Evolutionary conservation across 345 rosid genomes (phyloP), one percentile per base, ranked within the genome.

Genomic region (Sapria himalayana): DNA sequence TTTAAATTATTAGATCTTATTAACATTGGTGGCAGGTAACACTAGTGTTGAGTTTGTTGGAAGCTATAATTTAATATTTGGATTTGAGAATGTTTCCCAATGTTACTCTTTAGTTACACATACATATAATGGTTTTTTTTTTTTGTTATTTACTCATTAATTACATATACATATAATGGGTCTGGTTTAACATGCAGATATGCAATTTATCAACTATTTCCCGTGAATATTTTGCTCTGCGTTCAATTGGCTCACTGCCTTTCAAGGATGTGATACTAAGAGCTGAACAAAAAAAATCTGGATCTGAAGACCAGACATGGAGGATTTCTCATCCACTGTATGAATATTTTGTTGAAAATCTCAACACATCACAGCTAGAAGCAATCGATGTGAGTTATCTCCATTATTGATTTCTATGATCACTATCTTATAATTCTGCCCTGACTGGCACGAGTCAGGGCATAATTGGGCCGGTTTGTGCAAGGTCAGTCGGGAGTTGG

Each of bases 141-240:
- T 10, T 18, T 20, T 19, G 4, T 20, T 25, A 14, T 41, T 10
- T n/a, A n/a, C 15, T 48, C 33, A 25, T 25, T 57, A 38, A 36
- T 33, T 49, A 33, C 37, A 19, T 16, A 22, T 12, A 37, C 6
- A 18, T 33, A 13, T 46, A 49, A 55, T 22, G 39, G 39, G 43
- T 51, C 42, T 45, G 12, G 33, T 41, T 39, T 61, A 43, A 51
- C 23, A 12, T 72, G 64, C 61, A 86, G 98, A 57, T 81, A 44
- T 78, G 98, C 73, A 63, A 92, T 59, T 66, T 86, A 43, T 86
- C 98, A 43, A 86, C 98, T 23, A 82, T 82, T 56, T 61, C 62
- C 33, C 94, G 93, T 58, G 94, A 86, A 69, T 86, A 86, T 54
- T 40, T 61, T 47, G 98, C 93, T 49, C 49, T 86, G 32, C 56